A percentile compares a stretch with the other conserved stretches of the same genome.
Evolutionary conservation across 306 rosid genomes (phyloP).

Genomic region (Coriaria nepalensis): DNA sequence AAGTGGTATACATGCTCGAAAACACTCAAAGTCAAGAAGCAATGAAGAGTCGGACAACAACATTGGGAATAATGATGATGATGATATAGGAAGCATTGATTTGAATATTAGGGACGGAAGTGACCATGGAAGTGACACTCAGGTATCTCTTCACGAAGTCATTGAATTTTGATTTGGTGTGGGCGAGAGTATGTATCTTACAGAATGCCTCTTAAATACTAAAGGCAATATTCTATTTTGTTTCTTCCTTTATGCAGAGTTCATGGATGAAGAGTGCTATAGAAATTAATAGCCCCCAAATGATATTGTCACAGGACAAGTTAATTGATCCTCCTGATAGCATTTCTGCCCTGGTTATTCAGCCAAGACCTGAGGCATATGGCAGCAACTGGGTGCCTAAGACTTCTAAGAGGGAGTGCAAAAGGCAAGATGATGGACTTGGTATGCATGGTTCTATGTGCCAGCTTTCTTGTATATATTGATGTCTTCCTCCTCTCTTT

Average conservation of each 20-base stretch:
- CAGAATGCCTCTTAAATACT: too few species aligned
- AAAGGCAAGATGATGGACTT: constrained; percentile 31
- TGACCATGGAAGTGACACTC: constrained; percentile 83
- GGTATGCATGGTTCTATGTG: constrained; percentile 32
- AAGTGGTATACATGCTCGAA: too few species aligned
- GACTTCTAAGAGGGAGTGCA: constrained; percentile 27
- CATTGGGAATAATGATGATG: too few species aligned
- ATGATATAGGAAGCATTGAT: too few species aligned
- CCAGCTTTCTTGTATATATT: constrained; percentile 4
- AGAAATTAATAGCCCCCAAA: constrained; percentile 67
- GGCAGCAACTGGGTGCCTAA: constrained; percentile 29
- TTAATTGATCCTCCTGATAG: constrained; percentile 72
- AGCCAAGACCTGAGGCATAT: constrained; percentile 43
- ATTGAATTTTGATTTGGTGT: too few species aligned
- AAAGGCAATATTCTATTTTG: too few species aligned
- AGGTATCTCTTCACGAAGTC: too few species aligned
- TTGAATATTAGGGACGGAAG: too few species aligned
- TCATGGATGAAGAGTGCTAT: constrained; percentile 79
- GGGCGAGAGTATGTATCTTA: too few species aligned
- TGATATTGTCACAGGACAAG: constrained; percentile 33
- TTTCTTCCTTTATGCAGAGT: constrained; percentile 42
- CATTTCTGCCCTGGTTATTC: constrained; percentile 75
- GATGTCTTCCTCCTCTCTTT: too few species aligned
- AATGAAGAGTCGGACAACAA: too few species aligned
- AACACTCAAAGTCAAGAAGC: too few species aligned